Conservation (phyloP, 2,329 filamentous ascomycete species). For the Domatiomyces catenatus region DNA sequence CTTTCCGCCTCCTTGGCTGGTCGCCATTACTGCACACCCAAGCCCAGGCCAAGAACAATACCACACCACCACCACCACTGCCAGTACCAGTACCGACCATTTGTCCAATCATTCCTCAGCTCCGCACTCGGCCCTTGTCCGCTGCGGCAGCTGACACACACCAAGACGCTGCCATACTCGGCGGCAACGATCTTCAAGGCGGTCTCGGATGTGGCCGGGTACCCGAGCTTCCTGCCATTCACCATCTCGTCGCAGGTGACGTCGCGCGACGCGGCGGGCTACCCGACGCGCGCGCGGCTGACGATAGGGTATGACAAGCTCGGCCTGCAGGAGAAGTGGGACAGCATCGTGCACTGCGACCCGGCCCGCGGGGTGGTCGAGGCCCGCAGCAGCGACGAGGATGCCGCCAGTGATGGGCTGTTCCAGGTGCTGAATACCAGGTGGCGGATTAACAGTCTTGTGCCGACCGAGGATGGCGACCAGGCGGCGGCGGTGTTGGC, state of each 20-base stretch:
- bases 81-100: conserved; percentile 6
- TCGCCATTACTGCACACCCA: background rate
- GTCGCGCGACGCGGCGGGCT: conserved; percentile 43
- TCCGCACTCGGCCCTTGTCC: conserved; percentile 15
- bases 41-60: background rate
- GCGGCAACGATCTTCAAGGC: conserved; percentile 59
- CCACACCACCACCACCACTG: too few species aligned
- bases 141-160: conserved; percentile 52
- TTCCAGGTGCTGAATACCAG: conserved; percentile 31
- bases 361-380: conserved; percentile 54
- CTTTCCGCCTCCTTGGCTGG: background rate
- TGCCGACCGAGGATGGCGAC: conserved; percentile 18
- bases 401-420: conserved; percentile 38
- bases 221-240: conserved; percentile 81
- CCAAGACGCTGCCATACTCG: conserved; percentile 62
- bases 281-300: conserved; percentile 60
- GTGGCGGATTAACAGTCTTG: conserved; percentile 28
- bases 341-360: conserved; percentile 62
- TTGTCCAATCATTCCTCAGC: conserved; percentile 15
- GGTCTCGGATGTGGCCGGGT: conserved; percentile 76
- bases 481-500: too few species aligned
- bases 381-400: conserved; percentile 38
- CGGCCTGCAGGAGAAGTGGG: conserved; percentile 64
- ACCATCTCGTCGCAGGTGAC: conserved; percentile 66
- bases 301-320: conserved; percentile 66